Evolutionary conservation across 75 land plant genomes (phyloP).

Genomic region (Selaginella tamariscina): DNA sequence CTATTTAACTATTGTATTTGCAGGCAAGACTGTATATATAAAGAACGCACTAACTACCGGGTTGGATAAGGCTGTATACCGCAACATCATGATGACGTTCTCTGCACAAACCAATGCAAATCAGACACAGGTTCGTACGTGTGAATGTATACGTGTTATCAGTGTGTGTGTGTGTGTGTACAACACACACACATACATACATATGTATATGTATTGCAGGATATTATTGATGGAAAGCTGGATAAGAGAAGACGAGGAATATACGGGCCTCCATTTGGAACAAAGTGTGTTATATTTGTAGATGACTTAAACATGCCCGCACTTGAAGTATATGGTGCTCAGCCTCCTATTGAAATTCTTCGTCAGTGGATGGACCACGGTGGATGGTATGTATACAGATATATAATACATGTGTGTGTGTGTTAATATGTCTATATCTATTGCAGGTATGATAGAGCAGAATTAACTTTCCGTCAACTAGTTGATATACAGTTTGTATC

Average conservation of each 20-base stretch:
- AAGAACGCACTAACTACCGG: slow-evolving; percentile 20
- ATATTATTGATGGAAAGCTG: slow-evolving; percentile 32
- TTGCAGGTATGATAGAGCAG: slow-evolving; percentile 36
- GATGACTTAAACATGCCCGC: slow-evolving; percentile 38
- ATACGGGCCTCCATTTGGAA: slow-evolving; percentile 25
- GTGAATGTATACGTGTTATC: no score
- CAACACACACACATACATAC: not conserved
- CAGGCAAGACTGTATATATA: slow-evolving; percentile 34
- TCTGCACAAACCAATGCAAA: slow-evolving; percentile 38
- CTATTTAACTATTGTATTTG: not conserved
- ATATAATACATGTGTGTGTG: no score
- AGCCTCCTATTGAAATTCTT: slow-evolving; percentile 34
- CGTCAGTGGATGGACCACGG: slow-evolving; percentile 45
- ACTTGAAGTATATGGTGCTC: slow-evolving; percentile 35
- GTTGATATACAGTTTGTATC: slow-evolving; percentile 34
- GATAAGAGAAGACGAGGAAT: slow-evolving; percentile 29
- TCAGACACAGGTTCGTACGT: slow-evolving; percentile 27
- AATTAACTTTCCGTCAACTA: slow-evolving; percentile 23
- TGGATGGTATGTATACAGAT: slow-evolving; percentile 31
- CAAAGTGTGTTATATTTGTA: slow-evolving; percentile 32
- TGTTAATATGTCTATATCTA: no score
- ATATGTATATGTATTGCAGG: slow-evolving; percentile 18
- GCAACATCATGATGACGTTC: slow-evolving; percentile 34
- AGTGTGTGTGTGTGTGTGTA: not conserved
- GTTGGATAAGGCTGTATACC: slow-evolving; percentile 21